A percentile compares a stretch with the other conserved stretches of the same genome.
phyloP scores from a whole-genome alignment of 2,329 filamentous ascomycete genomes.

The Sporothrix variecibatus region DNA sequence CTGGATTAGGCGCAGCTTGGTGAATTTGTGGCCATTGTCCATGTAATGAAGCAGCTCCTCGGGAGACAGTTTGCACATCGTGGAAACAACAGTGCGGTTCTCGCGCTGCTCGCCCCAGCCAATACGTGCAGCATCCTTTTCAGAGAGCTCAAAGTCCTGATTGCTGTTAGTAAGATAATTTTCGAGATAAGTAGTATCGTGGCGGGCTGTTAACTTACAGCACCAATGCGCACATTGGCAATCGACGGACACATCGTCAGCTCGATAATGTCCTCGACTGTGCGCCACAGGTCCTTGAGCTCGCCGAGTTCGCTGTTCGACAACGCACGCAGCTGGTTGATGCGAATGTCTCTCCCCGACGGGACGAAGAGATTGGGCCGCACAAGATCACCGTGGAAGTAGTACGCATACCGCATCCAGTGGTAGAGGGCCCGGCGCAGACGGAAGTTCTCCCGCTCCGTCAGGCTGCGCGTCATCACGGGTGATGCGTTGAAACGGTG shows the following conservation, averaged over 20 bases:
- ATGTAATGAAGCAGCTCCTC: conserved; percentile 53
- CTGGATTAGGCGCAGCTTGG: conserved; percentile 47
- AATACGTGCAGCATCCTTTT: conserved; percentile 33
- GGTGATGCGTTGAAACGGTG: conserved; percentile 46
- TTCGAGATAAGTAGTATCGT: neutral
- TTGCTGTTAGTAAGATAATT: neutral
- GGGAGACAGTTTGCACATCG: conserved; percentile 52
- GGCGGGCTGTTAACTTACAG: conserved; percentile 35
- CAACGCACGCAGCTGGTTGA: conserved; percentile 47
- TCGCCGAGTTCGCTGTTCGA: conserved; percentile 49
- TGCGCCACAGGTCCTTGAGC: conserved; percentile 48
- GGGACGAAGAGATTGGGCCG: conserved; percentile 30
- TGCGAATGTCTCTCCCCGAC: conserved; percentile 41
- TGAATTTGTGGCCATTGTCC: conserved; percentile 49
- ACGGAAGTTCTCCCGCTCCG: conserved; percentile 46
- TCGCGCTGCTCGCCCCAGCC: conserved; percentile 39
- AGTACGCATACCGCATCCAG: conserved; percentile 58
- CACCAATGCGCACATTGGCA: conserved; percentile 40
- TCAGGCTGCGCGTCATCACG: conserved; percentile 47
- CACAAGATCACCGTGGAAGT: conserved; percentile 52
- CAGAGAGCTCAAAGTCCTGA: conserved; percentile 33
- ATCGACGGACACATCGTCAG: conserved; percentile 51
- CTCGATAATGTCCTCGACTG: conserved; percentile 48
- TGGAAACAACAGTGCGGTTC: conserved; percentile 38
- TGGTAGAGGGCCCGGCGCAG: conserved; percentile 53